These are phyloP conservation scores for Malus sylvestris DNA, from an alignment of 306 rosid genomes.

Conservation along the genomic window DNA sequence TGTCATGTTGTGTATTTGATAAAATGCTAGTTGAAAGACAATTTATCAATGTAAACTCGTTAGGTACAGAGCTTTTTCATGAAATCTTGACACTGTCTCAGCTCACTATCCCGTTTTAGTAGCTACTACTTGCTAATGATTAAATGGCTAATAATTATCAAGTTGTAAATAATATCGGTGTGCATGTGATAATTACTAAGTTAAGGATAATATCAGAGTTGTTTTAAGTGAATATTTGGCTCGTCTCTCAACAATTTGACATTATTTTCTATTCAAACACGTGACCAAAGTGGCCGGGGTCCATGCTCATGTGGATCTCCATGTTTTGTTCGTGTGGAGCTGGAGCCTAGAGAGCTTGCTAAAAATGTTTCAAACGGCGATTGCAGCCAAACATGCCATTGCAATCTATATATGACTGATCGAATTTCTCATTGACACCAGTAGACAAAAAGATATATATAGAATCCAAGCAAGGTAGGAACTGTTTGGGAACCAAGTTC, in stretches of 20 bases:
- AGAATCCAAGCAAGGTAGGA: constrained; percentile 22
- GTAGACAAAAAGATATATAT: not conserved
- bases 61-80: too few relatives aligned
- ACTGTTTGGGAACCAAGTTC: constrained; percentile 9
- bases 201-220: too few relatives aligned
- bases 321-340: constrained; percentile 17
- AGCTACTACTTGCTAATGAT: too few relatives aligned
- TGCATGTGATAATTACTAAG: not conserved
- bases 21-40: too few relatives aligned
- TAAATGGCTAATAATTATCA: too few relatives aligned
- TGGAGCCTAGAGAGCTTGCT: not conserved
- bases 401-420: not conserved
- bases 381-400: constrained; percentile 14
- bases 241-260: too few relatives aligned
- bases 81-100: too few relatives aligned
- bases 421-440: not conserved
- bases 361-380: not conserved
- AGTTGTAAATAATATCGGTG: too few relatives aligned
- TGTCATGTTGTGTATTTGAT: too few relatives aligned
- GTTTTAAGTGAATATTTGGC: too few relatives aligned
- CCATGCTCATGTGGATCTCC: constrained; percentile 26
- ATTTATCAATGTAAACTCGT: too few relatives aligned
- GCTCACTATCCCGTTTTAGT: too few relatives aligned
- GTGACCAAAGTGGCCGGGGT: constrained; percentile 25
- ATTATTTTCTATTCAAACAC: not conserved